These are phyloP conservation scores for Starmerella scarabaei DNA, from an alignment of 805 yeast species.

Conservation along the genomic window DNA sequence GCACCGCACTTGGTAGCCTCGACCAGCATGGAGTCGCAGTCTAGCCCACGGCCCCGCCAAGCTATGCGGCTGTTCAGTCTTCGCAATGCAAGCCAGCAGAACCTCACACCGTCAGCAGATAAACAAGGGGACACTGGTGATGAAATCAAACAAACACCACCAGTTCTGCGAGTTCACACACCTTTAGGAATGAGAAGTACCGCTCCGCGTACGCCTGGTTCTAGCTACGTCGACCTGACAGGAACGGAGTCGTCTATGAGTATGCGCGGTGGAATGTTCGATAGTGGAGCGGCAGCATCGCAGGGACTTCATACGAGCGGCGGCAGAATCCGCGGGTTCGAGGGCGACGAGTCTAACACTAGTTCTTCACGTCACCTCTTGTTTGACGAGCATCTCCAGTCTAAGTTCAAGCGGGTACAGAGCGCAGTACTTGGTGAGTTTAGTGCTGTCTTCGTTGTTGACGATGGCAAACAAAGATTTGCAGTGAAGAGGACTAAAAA, in stretches of 20 bases:
- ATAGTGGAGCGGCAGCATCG: neutral
- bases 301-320: neutral
- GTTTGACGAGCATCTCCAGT: conserved; percentile 27
- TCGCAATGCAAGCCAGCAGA: neutral
- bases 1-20: conserved; percentile 2
- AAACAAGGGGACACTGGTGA: neutral
- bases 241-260: neutral
- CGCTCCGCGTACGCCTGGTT: conserved; percentile 1
- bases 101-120: neutral
- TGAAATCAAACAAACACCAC: neutral
- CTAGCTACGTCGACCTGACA: neutral
- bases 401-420: conserved; percentile 51
- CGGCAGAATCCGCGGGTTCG: neutral
- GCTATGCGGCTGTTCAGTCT: conserved; percentile 9
- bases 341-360: neutral
- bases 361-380: neutral
- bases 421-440: conserved; percentile 79
- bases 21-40: conserved; percentile 6
- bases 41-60: conserved; percentile 12
- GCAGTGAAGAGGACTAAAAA: conserved; percentile 82
- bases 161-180: neutral
- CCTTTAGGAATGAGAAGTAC: neutral
- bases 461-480: conserved; percentile 31
- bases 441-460: conserved; percentile 71
- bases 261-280: neutral